These are phyloP conservation scores for Podaxis carcinomalis DNA, from an alignment of 768 basidiomycete genomes.

Conservation along the genomic window DNA sequence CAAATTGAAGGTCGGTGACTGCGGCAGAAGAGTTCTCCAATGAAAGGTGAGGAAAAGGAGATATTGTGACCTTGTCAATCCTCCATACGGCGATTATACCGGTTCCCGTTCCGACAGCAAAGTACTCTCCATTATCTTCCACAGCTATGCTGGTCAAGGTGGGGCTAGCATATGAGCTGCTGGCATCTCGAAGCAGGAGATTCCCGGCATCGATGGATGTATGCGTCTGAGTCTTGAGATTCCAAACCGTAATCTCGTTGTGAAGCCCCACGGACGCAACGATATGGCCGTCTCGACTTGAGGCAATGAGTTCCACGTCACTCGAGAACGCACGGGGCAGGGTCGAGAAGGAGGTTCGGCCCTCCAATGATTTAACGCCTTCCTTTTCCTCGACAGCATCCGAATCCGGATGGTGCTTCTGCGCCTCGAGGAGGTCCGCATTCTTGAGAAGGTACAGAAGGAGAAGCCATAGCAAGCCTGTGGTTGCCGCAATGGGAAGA, in stretches of 20 bases:
- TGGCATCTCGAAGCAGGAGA: conserved; percentile 45
- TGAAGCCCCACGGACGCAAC: conserved; percentile 72
- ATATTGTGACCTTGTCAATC: conserved; percentile 36
- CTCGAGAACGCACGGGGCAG: conserved; percentile 78
- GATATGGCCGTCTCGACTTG: conserved; percentile 61
- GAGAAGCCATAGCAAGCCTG: conserved; percentile 66
- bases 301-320: conserved; percentile 78
- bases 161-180: conserved; percentile 42
- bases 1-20: conserved; percentile 54
- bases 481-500: conserved; percentile 79
- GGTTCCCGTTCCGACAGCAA: conserved; percentile 68
- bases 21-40: conserved; percentile 40
- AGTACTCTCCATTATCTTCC: conserved; percentile 53
- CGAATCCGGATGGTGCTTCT: conserved; percentile 55
- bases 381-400: conserved; percentile 28
- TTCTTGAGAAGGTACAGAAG: conserved; percentile 87
- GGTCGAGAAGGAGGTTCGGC: conserved; percentile 54
- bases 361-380: conserved; percentile 32
- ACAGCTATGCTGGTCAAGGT: conserved; percentile 61
- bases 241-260: conserved; percentile 76
- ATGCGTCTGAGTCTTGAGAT: conserved; percentile 35
- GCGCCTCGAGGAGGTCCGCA: conserved; percentile 85
- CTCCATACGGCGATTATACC: conserved; percentile 65
- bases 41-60: conserved; percentile 35
- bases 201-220: conserved; percentile 48